Evolutionary conservation across 352 stramenopile species (phyloP).

Genomic region (Globisporangium cystogenes): DNA sequence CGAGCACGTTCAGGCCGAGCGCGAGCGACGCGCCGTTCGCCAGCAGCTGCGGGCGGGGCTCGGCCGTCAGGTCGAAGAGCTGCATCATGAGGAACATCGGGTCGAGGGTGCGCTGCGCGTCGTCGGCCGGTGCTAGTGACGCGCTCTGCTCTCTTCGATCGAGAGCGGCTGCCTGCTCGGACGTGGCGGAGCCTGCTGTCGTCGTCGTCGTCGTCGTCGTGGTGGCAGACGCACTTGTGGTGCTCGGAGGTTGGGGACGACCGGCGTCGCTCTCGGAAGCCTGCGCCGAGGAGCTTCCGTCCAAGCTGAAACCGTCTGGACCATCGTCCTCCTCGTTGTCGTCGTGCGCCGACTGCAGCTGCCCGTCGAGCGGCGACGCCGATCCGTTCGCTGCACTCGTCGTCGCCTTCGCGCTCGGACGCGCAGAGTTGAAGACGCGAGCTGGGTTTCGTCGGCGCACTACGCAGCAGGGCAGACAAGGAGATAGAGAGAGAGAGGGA

Average conservation of each 20-base stretch:
- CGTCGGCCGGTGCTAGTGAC: background rate
- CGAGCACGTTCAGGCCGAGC: constrained; percentile 67
- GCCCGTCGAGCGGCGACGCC: constrained; percentile 1
- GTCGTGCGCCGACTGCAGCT: constrained; percentile 4
- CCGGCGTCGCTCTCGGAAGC: background rate
- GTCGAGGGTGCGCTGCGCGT: constrained; percentile 22
- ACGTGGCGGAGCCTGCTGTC: constrained; percentile 4
- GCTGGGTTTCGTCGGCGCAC: constrained; percentile 9
- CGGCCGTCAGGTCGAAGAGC: constrained; percentile 59
- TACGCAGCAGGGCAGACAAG: background rate
- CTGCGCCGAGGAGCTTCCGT: constrained; percentile 5
- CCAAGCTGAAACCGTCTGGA: constrained; percentile 15
- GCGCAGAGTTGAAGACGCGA: background rate
- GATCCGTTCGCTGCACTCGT: background rate
- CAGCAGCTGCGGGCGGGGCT: constrained; percentile 57
- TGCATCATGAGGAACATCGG: constrained; percentile 81
- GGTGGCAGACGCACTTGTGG: background rate
- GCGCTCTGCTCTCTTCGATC: constrained; percentile 5
- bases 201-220: background rate
- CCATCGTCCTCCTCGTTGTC: constrained; percentile 9
- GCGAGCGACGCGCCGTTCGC: constrained; percentile 41
- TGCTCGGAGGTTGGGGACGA: background rate
- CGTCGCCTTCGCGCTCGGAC: background rate
- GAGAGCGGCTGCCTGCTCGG: constrained; percentile 1
- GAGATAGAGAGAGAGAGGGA: too few species aligned